Base-by-base conservation (phyloP, 495 filamentous ascomycete genomes). In the Penicillium subrubescens region DNA sequence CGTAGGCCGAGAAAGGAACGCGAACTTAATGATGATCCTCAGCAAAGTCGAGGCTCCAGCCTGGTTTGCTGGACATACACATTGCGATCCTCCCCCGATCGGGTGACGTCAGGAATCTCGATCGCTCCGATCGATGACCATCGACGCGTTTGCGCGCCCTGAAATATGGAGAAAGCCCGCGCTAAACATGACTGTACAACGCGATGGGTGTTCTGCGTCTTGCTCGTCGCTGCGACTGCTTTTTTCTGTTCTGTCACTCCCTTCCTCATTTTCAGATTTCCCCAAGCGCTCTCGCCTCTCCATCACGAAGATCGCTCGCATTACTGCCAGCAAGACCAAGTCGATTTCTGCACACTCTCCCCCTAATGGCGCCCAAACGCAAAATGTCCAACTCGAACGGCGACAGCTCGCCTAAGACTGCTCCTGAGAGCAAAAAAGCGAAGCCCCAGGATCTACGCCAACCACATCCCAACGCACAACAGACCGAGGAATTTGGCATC, bases 401-500 rank as follows among this genome's bases (percentile, higher is more conserved):
- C 41, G 53, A 34, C 23, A 27, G 25, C 51, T 44, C 29, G 44
- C 48, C 63, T 23, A 67, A 66, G 60, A 59, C 59, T 43, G 54
- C 60, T 0, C 57, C 57, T 17, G 54, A 57, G 0, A 67, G 27
- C 31, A 76, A 74, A 51, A 67, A 66, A 69, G 56, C 64, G 64
- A 51, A 64, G 69, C 5, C 56, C 35, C 10, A 43, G 0, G 73
- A 74, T 54, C n/a, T 74, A 34, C 61, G 56, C 1, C 58, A 65
- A 15, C 75, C 75, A 14, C 79, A 81, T 62, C 76, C 73, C n/a
- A 74, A 76, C 51, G 73, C 79, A 5, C 67, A 75, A 51, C 70
- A 86, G 25, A 79, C 87, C 19, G 87, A 89, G 63, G 82, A 87
- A n/a, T 80, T 88, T 65, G 90, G 87, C 34, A 87, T 93, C 31